Conservation (phyloP, 192 early-diverging fungal genomes). For the Oehlia diaphana region DNA sequence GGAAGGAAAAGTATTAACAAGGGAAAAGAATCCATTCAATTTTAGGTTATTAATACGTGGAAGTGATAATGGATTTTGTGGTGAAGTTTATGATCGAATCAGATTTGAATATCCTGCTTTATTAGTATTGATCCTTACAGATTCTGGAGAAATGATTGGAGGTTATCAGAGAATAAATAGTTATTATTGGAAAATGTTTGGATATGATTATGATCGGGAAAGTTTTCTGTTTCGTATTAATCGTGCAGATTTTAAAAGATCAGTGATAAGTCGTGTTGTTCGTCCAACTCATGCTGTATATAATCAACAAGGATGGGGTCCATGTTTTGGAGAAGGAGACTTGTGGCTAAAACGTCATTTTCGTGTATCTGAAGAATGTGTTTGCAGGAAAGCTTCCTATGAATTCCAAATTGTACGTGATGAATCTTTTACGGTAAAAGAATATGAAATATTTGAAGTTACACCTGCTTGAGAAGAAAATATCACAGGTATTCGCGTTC, state of each 20-base stretch:
- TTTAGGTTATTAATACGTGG: slow-evolving; percentile 3
- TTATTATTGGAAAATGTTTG: slow-evolving; percentile 6
- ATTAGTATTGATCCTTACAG: background rate
- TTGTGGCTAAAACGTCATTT: background rate
- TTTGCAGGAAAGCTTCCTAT: background rate
- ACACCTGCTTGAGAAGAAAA: background rate
- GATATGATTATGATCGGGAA: background rate
- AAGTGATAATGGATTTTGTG: background rate
- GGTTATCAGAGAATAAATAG: background rate
- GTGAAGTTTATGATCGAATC: background rate
- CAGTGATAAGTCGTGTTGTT: background rate
- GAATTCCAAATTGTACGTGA: background rate
- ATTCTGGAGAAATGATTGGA: background rate
- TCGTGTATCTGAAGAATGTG: background rate
- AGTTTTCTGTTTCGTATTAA: slow-evolving; percentile 11
- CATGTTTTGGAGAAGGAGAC: slow-evolving; percentile 4
- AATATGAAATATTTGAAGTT: slow-evolving; percentile 5
- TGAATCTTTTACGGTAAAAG: background rate
- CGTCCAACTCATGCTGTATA: background rate
- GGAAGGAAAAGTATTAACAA: background rate
- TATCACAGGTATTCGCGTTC: too few species aligned
- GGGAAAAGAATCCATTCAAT: background rate
- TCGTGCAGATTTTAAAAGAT: background rate
- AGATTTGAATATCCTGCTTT: background rate
- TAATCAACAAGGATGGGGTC: background rate